phyloP scores from a whole-genome alignment of 2,329 filamentous ascomycete genomes.

The Ciborinia camelliae region DNA sequence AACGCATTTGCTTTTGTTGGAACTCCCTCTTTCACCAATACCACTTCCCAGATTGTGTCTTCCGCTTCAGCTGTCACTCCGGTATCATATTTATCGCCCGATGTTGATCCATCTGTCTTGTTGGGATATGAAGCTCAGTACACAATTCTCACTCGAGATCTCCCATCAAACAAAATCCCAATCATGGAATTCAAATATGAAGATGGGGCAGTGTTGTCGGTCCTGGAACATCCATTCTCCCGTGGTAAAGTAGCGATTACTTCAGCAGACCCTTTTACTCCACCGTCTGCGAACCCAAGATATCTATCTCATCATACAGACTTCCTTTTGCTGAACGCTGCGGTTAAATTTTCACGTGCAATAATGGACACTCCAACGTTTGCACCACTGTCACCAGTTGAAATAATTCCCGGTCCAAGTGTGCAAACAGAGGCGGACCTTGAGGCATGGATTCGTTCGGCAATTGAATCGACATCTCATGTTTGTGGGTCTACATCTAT shows the following conservation, averaged over 20 bases:
- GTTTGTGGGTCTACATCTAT: conserved; percentile 27
- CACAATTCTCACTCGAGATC: conserved; percentile 16
- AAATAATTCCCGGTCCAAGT: neutral
- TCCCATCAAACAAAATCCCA: conserved; percentile 8
- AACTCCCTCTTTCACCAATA: conserved; percentile 8
- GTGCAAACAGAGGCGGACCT: conserved; percentile 5
- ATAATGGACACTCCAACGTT: conserved; percentile 4
- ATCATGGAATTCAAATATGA: conserved; percentile 14
- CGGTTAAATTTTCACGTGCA: neutral
- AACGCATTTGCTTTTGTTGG: conserved; percentile 12
- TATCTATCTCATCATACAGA: conserved; percentile 45
- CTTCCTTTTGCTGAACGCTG: conserved; percentile 7
- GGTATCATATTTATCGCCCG: neutral
- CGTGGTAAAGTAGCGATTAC: conserved; percentile 56
- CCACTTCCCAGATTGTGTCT: neutral
- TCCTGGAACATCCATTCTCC: conserved; percentile 55
- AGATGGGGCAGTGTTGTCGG: conserved; percentile 39
- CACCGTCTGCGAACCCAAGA: conserved; percentile 51
- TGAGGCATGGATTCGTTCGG: conserved; percentile 4
- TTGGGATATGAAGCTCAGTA: conserved; percentile 12
- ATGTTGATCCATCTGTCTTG: conserved; percentile 3
- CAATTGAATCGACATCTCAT: conserved; percentile 18
- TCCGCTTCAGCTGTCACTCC: conserved; percentile 8
- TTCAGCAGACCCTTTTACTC: conserved; percentile 39
- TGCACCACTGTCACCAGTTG: conserved; percentile 1